Evolutionary conservation across 805 yeast species (phyloP), one percentile per base, ranked within the genome.

Genomic region (Metschnikowia lochheadii): DNA sequence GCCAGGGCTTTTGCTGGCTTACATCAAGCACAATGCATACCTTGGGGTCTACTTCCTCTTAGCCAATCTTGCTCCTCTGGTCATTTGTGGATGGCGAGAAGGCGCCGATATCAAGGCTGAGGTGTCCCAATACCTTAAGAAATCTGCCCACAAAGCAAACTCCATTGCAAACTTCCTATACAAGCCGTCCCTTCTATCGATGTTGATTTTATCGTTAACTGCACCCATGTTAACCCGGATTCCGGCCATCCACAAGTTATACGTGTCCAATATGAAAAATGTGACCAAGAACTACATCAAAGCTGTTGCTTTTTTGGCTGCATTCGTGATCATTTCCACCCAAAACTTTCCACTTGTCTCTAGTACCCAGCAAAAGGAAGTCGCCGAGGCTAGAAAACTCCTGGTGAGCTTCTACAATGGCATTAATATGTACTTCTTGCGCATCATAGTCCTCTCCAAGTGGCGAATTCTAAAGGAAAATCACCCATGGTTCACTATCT

Each of bases 401-500:
- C 57, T 63, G 17, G 62, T 63, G 45, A 21, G 50, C 1, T 65
- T 68, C 48, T 52, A 68, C 50, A 60, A 70, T 36, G 64, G 55
- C 4, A 48, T 71, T 50, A 68, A 64, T 54, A 49, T 67, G 44
- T 72, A 72, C 54, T 57, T 73, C 32, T 53, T 68, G 40, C 60
- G 70, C 46, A 55, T 72, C 46, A 62, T 72, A 1, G 52, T 72
- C n/a, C 52, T 73, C 31, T 69, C 73, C 10, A 72, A 72, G 54
- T 73, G 78, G 78, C 62, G 78, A 38, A 70, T 69, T 33, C 50
- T 62, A 33, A 72, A 72, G 56, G 75, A 69, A 20, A 66, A 68
- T 58, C 73, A 69, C 51, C 74, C 73, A 0, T 55, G 58, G 51
- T 67, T 72, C 54, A 62, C 56, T 33, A 13, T 52, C 17, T 49